Base-by-base conservation (phyloP, 495 filamentous ascomycete genomes). In the Penicillium mononematosum region DNA sequence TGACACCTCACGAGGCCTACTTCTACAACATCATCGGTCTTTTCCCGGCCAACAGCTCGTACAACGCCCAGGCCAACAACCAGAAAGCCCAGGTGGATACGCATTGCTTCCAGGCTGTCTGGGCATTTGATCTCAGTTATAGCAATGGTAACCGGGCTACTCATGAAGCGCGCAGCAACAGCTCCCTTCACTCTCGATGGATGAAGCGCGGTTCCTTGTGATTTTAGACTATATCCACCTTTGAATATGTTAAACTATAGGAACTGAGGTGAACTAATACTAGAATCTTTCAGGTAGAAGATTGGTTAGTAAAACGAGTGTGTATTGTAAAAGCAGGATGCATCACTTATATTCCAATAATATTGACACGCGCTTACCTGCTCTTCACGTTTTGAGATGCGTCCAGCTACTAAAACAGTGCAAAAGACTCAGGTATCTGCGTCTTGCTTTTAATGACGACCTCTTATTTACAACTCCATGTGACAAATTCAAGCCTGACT, bases 101-200 rank as follows among this genome's bases (percentile, higher is more conserved):
- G 49, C 56, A 58, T 53, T 58, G 56, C 43, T 58, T 58, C 49
- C 56, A 58, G 49, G 56, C 56, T 58, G 34, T 58, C n/a, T 58
- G 49, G 48, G 56, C 56, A 42, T 58, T 58, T 53, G 49, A 53
- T 41, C 32, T 50, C 43, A n/a, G 10, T 42, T n/a, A 22, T 58
- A 53, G 42, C 20, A 47, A 46, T 58, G 43, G 32, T 32, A 46
- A 16, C 47, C 49, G 43, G 43, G 49, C 42, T 53, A 47, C 24
- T 46, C 7, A 22, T 32, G 20, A 53, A 32, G 49, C 31, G 32
- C 56, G 32, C 32, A 47, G 49, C n/a, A 29, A 20, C n/a, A 48
- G 45, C 32, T 39, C 9, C 11, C 20, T 50, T 50, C 48, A 50
- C 32, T 50, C 48, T 4, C 48, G 48, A 34, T 9, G 48, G 31